phyloP scores from a whole-genome alignment of 148 eudicot species.

The Dysphania ambrosioides region DNA sequence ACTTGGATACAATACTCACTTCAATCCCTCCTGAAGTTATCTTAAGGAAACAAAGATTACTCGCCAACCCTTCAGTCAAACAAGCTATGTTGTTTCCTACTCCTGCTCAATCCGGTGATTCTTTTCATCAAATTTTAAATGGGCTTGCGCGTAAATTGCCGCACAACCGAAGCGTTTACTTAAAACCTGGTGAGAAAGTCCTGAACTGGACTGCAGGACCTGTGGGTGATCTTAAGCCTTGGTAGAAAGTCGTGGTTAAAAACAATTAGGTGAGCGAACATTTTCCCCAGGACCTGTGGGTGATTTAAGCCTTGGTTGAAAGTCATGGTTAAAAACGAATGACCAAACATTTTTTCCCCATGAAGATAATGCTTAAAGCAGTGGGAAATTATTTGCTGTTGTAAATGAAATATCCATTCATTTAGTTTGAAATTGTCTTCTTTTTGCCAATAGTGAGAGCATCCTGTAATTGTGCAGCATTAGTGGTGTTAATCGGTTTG shows the following conservation, averaged over 20 bases:
- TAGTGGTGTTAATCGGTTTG: too few species aligned
- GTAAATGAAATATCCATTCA: conserved; percentile 26
- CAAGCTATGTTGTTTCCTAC: conserved; percentile 97
- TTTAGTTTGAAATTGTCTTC: conserved; percentile 3
- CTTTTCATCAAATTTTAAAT: conserved; percentile 93
- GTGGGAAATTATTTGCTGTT: conserved; percentile 23
- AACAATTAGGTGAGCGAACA: conserved; percentile 3
- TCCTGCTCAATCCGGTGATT: conserved; percentile 92
- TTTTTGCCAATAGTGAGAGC: conserved; percentile 3
- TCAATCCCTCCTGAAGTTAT: conserved; percentile 82
- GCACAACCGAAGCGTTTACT: conserved; percentile 52
- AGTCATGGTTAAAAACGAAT: too few species aligned
- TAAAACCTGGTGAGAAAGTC: conserved; percentile 60
- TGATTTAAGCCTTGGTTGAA: too few species aligned
- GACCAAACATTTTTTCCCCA: background rate
- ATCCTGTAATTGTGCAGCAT: too few species aligned
- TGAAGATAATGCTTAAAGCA: background rate
- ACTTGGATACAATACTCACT: conserved; percentile 76
- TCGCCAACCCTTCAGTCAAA: conserved; percentile 95
- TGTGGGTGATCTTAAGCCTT: conserved; percentile 86
- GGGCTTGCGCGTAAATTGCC: conserved; percentile 96
- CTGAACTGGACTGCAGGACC: conserved; percentile 99
- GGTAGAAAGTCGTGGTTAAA: conserved; percentile 40
- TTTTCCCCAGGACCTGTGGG: too few species aligned
- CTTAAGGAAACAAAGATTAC: conserved; percentile 87